Evolutionary conservation across 257 asterid genomes (phyloP).

Genomic region (Knoxia roxburghii): DNA sequence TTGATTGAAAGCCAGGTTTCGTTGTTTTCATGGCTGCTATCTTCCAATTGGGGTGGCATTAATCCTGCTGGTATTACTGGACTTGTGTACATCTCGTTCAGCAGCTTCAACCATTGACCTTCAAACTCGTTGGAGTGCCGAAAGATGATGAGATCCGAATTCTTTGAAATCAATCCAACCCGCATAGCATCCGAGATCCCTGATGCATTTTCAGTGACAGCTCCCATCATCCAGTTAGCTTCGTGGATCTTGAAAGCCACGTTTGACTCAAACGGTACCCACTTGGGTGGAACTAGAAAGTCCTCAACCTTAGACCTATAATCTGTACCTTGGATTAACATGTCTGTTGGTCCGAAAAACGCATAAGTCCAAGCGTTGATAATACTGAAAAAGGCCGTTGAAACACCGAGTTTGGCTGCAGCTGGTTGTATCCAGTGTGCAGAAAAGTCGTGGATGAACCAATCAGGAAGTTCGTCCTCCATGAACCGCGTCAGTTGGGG

Average conservation of each 20-base stretch:
- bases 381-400: conserved; percentile 8
- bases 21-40: neutral
- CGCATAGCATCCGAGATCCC: neutral
- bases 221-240: conserved; percentile 9
- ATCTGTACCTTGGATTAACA: neutral
- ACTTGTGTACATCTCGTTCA: conserved; percentile 18
- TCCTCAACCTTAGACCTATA: conserved; percentile 20
- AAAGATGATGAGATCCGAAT: conserved; percentile 2
- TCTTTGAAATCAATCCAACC: neutral
- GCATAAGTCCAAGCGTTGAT: conserved; percentile 6
- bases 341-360: conserved; percentile 10
- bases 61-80: conserved; percentile 24
- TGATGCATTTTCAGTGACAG: neutral
- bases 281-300: conserved; percentile 16
- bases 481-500: conserved; percentile 18
- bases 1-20: conserved; percentile 14
- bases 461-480: conserved; percentile 20
- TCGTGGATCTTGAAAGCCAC: conserved; percentile 18
- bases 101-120: conserved; percentile 26
- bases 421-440: conserved; percentile 19
- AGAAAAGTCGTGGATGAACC: conserved; percentile 26
- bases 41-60: conserved; percentile 18
- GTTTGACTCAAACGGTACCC: conserved; percentile 28
- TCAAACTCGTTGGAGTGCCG: conserved; percentile 22
- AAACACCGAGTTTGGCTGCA: conserved; percentile 13